Base-by-base conservation (phyloP, 1,139 yeast genomes). In the Candida tropicalis region DNA sequence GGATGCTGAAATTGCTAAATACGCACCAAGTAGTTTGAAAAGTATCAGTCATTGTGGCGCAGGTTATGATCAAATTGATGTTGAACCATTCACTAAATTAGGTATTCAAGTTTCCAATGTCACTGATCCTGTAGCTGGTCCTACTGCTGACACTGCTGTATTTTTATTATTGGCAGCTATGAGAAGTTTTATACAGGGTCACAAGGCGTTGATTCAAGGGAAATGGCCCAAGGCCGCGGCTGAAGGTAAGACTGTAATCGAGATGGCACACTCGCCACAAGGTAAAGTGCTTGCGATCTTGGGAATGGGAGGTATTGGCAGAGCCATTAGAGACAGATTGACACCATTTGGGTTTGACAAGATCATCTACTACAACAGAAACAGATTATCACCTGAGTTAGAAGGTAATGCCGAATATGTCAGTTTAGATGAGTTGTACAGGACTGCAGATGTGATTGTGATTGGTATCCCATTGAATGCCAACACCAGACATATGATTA, bases 21-120 rank as follows among this genome's bases (percentile, higher is more conserved):
- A 62, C 22, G 67, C 91, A 41, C 95, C 96, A 3, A 49, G 70
- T 1, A 59, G 81, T 0, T 74, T 90, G 20, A 79, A 80, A 55
- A 75, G 80, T 12, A 72, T 91, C 16, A 74, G 87, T 53, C 95
- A 88, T 63, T 75, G 79, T 54, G 97, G 97, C 43, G 98, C 98
- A 0, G 98, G 98, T 8, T 91, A 91, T 61, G 97, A 91, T 60
- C 90, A 84, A 60, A 70, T 84, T 34, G 88, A 84, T 53, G 79
- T 81, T 1, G 67, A 63, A 17, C 73, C 78, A 12, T 71, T 76
- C 52, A 66, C 75, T 10, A 65, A 57, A 35, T 49, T 68, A 32
- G 74, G 74, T 18, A 82, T 87, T 43, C 88, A 84, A 60, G 67
- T 86, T 9, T 78, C 90, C 10, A 84, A 87, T 58, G 84, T 83